phyloP scores from a whole-genome alignment of 176 grass and related monocot genomes.

The Cenchrus fungigraminus region DNA sequence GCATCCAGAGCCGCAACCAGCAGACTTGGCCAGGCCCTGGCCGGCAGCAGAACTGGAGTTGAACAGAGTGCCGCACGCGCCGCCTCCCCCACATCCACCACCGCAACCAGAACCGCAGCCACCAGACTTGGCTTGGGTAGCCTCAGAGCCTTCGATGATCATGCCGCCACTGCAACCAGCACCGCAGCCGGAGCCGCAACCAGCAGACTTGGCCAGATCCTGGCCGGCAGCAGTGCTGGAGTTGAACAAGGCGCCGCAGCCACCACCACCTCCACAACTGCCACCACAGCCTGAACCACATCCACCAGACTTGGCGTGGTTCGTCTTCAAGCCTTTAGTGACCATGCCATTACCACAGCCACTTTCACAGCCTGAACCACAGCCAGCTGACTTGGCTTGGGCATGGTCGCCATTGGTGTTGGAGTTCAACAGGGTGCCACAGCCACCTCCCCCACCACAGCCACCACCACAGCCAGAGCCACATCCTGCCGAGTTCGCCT shows the following conservation, averaged over 20 bases:
- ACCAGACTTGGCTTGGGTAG: neutral
- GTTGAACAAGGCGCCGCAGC: neutral
- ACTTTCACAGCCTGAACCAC: conserved; percentile 15
- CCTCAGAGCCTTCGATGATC: neutral
- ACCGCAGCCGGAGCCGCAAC: neutral
- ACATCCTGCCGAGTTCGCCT: conserved; percentile 25
- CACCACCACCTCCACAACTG: conserved; percentile 25
- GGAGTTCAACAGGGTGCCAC: neutral
- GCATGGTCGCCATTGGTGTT: neutral
- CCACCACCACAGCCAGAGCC: conserved; percentile 27
- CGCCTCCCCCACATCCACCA: conserved; percentile 23
- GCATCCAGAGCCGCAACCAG: neutral
- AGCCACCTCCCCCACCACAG: neutral
- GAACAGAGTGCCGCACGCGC: neutral
- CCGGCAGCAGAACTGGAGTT: neutral
- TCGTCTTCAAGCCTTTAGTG: neutral
- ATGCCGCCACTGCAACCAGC: neutral
- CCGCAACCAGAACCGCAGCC: conserved; percentile 9
- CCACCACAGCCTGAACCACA: conserved; percentile 23
- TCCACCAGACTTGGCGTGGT: neutral
- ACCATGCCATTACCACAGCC: neutral
- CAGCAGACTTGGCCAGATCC: neutral
- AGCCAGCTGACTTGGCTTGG: neutral
- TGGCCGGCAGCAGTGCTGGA: neutral
- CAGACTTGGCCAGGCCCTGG: neutral